Evolutionary conservation across 1,284 basidiomycete species (phyloP).

Genomic region (Vanrija sp.): DNA sequence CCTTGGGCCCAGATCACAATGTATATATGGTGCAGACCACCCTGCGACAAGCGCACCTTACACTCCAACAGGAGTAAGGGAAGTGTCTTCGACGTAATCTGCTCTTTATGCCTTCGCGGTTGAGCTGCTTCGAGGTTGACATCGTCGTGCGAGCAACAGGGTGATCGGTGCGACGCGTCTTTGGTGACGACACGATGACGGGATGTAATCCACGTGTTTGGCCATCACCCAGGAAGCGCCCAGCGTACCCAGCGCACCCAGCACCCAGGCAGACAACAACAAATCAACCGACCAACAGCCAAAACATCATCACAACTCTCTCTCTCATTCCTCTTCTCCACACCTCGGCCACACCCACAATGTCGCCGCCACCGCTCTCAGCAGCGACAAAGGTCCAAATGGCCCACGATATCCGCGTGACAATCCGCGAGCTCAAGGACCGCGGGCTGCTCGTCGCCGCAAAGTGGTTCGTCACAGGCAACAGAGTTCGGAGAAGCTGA

Average conservation of each 20-base stretch:
- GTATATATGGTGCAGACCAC: too few species aligned
- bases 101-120: not conserved
- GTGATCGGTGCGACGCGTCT: too few species aligned
- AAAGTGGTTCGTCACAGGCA: slow-evolving; percentile 39
- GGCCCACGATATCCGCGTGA: slow-evolving; percentile 42
- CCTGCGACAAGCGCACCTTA: too few species aligned
- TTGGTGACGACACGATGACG: too few species aligned
- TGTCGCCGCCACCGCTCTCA: slow-evolving; percentile 4
- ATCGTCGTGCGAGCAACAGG: too few species aligned
- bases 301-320: not conserved
- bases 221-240: too few species aligned
- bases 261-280: not conserved
- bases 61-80: too few species aligned
- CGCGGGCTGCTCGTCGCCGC: slow-evolving; percentile 45
- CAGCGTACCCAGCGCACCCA: not conserved
- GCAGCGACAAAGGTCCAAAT: slow-evolving; percentile 31
- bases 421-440: slow-evolving; percentile 44
- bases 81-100: too few species aligned
- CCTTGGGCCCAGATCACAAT: too few species aligned
- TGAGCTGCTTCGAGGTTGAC: not conserved
- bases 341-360: not conserved
- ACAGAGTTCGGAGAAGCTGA: not conserved
- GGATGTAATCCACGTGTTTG: not conserved
- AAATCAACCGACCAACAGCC: too few species aligned
- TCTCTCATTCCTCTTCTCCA: not conserved